These are phyloP conservation scores for Nakazawaea holstii DNA, from an alignment of 805 yeast species.

Conservation along the genomic window DNA sequence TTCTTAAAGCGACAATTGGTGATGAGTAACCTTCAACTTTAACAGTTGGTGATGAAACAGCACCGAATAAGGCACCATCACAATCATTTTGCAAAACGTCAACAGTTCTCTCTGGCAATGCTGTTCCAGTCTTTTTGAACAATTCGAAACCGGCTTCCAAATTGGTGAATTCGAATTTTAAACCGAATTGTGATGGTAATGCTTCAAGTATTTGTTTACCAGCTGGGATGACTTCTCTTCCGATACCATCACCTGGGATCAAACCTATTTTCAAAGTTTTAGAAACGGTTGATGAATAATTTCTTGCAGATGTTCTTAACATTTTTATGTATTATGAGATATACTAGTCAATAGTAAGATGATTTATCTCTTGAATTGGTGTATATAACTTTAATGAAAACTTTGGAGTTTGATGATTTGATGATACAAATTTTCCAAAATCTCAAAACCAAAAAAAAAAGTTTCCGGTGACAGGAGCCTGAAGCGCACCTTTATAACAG, in stretches of 20 bases:
- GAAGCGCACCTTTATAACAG: no score
- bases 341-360: no score
- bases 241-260: slow-evolving; percentile 98
- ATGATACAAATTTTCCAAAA: no score
- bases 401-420: no score
- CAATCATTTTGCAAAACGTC: slow-evolving; percentile 70
- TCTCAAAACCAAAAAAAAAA: no score
- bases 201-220: slow-evolving; percentile 84
- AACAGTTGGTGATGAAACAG: slow-evolving; percentile 91
- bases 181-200: slow-evolving; percentile 68
- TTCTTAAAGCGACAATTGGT: slow-evolving; percentile 97
- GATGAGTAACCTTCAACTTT: slow-evolving; percentile 97
- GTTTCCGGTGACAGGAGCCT: no score
- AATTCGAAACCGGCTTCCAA: slow-evolving; percentile 93
- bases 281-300: slow-evolving; percentile 18
- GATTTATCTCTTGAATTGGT: no score
- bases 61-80: slow-evolving; percentile 97
- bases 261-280: slow-evolving; percentile 56
- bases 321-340: neutral
- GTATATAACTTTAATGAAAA: no score
- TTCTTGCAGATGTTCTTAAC: slow-evolving; percentile 10
- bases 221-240: slow-evolving; percentile 96
- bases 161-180: slow-evolving; percentile 80
- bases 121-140: slow-evolving; percentile 91
- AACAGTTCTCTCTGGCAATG: slow-evolving; percentile 91